Base-by-base conservation (phyloP, 1,284 basidiomycete species). In the Tilletia indica region DNA sequence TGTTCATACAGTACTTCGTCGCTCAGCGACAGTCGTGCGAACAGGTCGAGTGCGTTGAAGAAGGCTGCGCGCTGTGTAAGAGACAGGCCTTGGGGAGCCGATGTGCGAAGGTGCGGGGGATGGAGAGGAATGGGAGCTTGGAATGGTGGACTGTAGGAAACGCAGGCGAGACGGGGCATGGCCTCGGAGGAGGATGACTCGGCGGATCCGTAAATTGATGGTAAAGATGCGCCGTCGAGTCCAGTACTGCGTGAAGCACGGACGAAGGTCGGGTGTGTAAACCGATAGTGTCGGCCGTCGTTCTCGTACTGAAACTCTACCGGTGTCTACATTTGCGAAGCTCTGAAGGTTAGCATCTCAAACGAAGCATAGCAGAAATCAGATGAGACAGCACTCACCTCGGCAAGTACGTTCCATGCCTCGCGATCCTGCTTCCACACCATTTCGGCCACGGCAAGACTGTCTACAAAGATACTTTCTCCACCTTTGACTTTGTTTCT, bases 131-230 rank as follows among this genome's bases (percentile, higher is more conserved):
- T 68, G 0, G 92, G 92, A 0, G 91, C 93, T 86, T 97, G 94
- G 88, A 98, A 99, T 0, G 95, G 96, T 0, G 96, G 96, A 3
- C 92, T 92, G 85, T 97, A 98, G 85, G 95, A 97, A 82, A 98
- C 88, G 1, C 80, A 79, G 34, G 73, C 77, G 39, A 83, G 71
- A 31, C 81, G 73, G 11, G 81, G 81, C 81, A 82, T 82, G 11
- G 66, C 63, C 31, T 48, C 61, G 11, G 19, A 12, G 11, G 45
- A 6, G 72, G 21, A 49, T 71, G 68, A 56, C 77, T 73, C 73
- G 61, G 73, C 72, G 19, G 70, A 70, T 16, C 38, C 61, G 38
- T 36, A 64, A 38, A 64, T 64, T 34, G 61, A 64, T 8, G 39
- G 48, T 42, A 70, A 72, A 6, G 72, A 67, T 14, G 67, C 70